Percentiles rank a stretch among this genome's conserved stretches.
These are phyloP conservation scores for Achaetomium macrosporum DNA, from an alignment of 2,329 filamentous ascomycete genomes.

Conservation along the genomic window DNA sequence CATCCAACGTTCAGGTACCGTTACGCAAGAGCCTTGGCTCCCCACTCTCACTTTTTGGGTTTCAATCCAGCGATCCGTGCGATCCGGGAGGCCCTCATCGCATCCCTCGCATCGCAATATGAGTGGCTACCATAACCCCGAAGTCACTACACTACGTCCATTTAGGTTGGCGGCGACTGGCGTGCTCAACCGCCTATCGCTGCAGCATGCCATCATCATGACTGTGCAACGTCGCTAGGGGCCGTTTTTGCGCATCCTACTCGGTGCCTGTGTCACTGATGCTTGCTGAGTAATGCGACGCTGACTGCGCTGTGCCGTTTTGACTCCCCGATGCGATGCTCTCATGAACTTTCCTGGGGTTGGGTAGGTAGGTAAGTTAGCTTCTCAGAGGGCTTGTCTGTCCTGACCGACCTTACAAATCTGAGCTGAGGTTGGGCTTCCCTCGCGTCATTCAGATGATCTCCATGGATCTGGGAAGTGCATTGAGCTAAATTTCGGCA, in stretches of 20 bases:
- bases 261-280: too few species aligned
- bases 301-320: too few species aligned
- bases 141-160: background rate
- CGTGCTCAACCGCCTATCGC: conserved; percentile 1
- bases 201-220: background rate
- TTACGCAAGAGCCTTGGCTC: background rate
- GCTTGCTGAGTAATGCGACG: too few species aligned
- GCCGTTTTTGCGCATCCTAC: background rate
- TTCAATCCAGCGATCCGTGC: conserved; percentile 9
- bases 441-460: too few species aligned
- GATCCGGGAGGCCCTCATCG: conserved; percentile 11
- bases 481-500: too few species aligned
- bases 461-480: too few species aligned
- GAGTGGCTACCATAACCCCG: conserved; percentile 4
- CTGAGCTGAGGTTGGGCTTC: too few species aligned
- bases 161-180: background rate
- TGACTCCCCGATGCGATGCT: too few species aligned
- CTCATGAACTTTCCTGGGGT: too few species aligned
- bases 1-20: background rate
- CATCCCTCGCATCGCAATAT: conserved; percentile 10
- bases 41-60: background rate
- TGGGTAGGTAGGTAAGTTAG: too few species aligned
- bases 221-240: background rate
- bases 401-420: too few species aligned
- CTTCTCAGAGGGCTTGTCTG: too few species aligned